Evolutionary conservation across 2,329 filamentous ascomycete species (phyloP).

Genomic region (Fusarium caatingaense): DNA sequence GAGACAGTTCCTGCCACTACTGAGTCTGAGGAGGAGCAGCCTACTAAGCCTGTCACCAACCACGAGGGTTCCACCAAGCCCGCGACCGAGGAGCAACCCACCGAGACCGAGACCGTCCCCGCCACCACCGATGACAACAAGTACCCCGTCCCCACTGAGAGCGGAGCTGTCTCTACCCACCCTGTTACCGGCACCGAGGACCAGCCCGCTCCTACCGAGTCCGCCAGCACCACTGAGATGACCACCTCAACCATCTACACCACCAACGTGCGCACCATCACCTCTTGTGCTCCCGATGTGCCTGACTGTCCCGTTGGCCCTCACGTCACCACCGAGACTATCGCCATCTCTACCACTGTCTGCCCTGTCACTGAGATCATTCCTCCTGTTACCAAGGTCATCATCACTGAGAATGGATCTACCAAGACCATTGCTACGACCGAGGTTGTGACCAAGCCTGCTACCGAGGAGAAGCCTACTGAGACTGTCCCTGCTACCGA

Average conservation of each 20-base stretch:
- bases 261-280: constrained; percentile 26
- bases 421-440: constrained; percentile 6
- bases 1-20: neutral
- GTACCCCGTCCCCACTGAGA: constrained; percentile 6
- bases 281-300: constrained; percentile 19
- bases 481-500: neutral
- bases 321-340: constrained; percentile 27
- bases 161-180: neutral
- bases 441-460: neutral
- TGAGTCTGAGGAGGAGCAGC: constrained; percentile 8
- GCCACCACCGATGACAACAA: neutral
- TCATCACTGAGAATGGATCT: constrained; percentile 1
- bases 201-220: constrained; percentile 3
- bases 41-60: constrained; percentile 8
- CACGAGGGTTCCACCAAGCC: constrained; percentile 10
- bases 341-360: constrained; percentile 26
- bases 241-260: constrained; percentile 29
- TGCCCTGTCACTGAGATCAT: constrained; percentile 7
- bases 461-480: neutral
- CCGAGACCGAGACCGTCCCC: neutral
- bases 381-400: neutral
- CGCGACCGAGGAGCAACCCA: constrained; percentile 1
- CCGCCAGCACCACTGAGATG: constrained; percentile 25
- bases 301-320: constrained; percentile 15
- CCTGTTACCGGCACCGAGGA: neutral